Evolutionary conservation across 768 basidiomycete species (phyloP), one percentile per base, ranked within the genome.

Genomic region (Boletus eberwhitei): DNA sequence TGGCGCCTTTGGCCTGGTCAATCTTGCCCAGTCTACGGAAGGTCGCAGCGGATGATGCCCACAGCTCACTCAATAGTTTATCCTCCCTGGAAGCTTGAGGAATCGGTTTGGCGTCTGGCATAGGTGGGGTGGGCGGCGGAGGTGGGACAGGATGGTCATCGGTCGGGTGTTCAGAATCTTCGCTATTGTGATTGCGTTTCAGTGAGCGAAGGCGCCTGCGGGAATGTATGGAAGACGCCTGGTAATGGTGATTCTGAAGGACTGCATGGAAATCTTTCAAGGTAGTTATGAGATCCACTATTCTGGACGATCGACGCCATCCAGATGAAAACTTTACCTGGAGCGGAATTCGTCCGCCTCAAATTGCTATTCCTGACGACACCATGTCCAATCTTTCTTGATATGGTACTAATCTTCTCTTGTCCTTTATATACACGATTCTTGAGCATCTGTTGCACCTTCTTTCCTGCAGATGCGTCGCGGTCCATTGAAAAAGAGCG

Each of bases 21-120:
- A 91, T 80, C 73, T 93, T 93, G 12, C 91, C 91, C 51, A 89
- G 74, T 55, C 97, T 75, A 43, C 97, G 78, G 75, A 98, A 98
- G 0, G 92, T 97, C 16, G 97, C 93, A 1, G 96, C 92, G 8
- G 88, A 90, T 81, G 93, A 91, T 6, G 97, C 73, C 97, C 97
- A 99, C 8, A 98, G 73, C 61, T 93, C 85, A 54, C 87, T 90
- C 54, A 97, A 74, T 29, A 97, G 72, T 24, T 84, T 75, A 38
- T 82, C 81, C 51, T 84, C 83, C 58, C 85, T 86, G 22, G 78
- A 76, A 19, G 76, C 77, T 4, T 50, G 71, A 61, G 54, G 70
- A 35, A 71, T 61, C 50, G 72, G 52, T 61, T 67, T 53, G 66
- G 62, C 29, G 71, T 71, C 50, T 67, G 64, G 37, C 64, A 59